Percentiles rank a stretch among this genome's conserved stretches.
phyloP scores from a whole-genome alignment of 495 filamentous ascomycete genomes.

The Geopyxis carbonaria region DNA sequence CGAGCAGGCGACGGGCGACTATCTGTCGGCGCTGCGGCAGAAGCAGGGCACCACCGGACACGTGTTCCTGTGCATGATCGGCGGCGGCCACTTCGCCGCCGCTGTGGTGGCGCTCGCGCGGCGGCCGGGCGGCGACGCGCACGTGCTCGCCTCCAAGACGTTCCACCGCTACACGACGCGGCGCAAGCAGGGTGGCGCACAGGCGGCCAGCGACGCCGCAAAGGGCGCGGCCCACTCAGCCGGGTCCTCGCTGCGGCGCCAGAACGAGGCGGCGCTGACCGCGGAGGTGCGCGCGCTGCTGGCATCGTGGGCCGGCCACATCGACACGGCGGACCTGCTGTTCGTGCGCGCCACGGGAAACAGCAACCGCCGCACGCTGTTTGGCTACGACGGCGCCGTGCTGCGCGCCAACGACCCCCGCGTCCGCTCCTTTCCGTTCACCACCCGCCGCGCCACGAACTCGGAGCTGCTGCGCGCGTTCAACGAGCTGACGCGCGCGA shows the following conservation, averaged over 20 bases:
- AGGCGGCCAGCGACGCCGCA: constrained; percentile 77
- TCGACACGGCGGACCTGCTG: constrained; percentile 64
- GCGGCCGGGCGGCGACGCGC: constrained; percentile 53
- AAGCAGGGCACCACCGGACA: constrained; percentile 34
- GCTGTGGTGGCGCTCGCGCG: constrained; percentile 86
- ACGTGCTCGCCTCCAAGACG: constrained; percentile 84
- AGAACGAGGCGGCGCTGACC: constrained; percentile 78
- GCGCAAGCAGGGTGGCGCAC: constrained; percentile 86
- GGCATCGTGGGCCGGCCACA: constrained; percentile 61
- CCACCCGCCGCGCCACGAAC: constrained; percentile 83
- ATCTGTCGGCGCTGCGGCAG: constrained; percentile 54
- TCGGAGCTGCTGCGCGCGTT: constrained; percentile 86
- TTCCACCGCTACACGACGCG: constrained; percentile 95
- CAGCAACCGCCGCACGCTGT: constrained; percentile 68
- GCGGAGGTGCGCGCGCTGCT: constrained; percentile 68
- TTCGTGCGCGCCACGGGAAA: constrained; percentile 81
- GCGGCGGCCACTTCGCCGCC: constrained; percentile 89
- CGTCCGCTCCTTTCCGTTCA: constrained; percentile 84
- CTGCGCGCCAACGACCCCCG: constrained; percentile 64
- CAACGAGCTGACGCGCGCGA: constrained; percentile 77
- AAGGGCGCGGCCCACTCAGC: constrained; percentile 90
- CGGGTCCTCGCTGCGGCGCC: constrained; percentile 70
- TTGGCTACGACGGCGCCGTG: constrained; percentile 79
- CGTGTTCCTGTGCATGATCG: constrained; percentile 95
- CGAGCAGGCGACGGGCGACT: constrained; percentile 47